Conservation (phyloP, 1,139 yeast genomes). For the Suhomyces choctaworum region DNA sequence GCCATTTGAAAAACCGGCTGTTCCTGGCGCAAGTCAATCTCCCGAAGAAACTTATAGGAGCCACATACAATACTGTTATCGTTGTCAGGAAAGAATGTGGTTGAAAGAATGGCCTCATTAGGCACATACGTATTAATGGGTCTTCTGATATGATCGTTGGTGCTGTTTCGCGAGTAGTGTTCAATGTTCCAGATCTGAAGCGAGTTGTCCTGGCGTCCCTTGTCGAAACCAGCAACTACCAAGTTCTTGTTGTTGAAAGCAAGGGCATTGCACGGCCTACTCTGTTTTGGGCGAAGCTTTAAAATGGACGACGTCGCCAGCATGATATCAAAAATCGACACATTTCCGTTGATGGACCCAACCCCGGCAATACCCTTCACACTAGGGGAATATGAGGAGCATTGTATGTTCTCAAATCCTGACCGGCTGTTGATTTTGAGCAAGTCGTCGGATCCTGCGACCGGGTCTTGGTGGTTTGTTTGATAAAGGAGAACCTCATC, state of each 20-base stretch:
- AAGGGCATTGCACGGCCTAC: constrained; percentile 73
- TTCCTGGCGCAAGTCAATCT: constrained; percentile 72
- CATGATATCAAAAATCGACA: constrained; percentile 63
- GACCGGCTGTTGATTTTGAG: constrained; percentile 51
- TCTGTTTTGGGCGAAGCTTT: constrained; percentile 62
- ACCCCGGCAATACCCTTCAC: constrained; percentile 65
- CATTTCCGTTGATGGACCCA: constrained; percentile 72
- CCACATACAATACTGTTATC: constrained; percentile 66
- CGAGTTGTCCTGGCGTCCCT: constrained; percentile 75
- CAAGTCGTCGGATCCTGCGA: constrained; percentile 39
- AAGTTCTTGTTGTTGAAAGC: constrained; percentile 66
- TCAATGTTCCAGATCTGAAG: constrained; percentile 82
- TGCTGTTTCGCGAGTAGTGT: constrained; percentile 46
- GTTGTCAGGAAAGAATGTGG: constrained; percentile 64
- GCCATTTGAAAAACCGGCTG: constrained; percentile 74
- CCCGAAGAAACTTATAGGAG: constrained; percentile 74
- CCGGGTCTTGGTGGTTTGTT: constrained; percentile 46
- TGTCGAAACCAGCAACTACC: constrained; percentile 79
- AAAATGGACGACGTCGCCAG: constrained; percentile 38
- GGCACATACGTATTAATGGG: constrained; percentile 65
- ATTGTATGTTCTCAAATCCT: constrained; percentile 73
- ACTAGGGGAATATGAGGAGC: constrained; percentile 62
- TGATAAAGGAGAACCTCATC: constrained; percentile 66
- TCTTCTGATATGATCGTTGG: constrained; percentile 47
- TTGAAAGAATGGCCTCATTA: constrained; percentile 72